Percentiles rank a stretch among this genome's conserved stretches.
Conservation (phyloP, 2,329 filamentous ascomycete genomes). For the Venturia pyrina region DNA sequence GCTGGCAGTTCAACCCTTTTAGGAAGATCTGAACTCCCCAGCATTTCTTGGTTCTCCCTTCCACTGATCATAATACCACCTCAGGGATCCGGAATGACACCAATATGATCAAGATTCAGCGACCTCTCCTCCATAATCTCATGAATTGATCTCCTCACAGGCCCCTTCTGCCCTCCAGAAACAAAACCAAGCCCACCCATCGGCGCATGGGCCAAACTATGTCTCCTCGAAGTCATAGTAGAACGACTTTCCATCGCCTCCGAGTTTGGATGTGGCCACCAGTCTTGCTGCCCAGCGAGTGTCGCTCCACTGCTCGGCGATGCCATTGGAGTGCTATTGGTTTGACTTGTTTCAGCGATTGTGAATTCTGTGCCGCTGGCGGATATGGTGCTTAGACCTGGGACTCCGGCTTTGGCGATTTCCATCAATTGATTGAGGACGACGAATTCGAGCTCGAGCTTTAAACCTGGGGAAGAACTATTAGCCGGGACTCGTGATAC, state of each 20-base stretch:
- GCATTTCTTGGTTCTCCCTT: not conserved
- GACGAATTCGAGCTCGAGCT: conserved; percentile 17
- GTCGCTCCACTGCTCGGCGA: not conserved
- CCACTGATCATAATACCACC: not conserved
- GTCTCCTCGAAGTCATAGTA: not conserved
- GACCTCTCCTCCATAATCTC: not conserved
- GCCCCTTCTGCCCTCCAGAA: not conserved
- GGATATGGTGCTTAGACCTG: not conserved
- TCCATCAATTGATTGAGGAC: conserved; percentile 17
- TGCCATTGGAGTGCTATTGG: not conserved
- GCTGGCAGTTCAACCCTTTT: not conserved
- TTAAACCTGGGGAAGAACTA: conserved; percentile 9
- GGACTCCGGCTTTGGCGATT: conserved; percentile 6
- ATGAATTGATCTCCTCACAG: not conserved
- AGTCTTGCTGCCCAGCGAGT: not conserved
- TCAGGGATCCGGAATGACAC: conserved; percentile 9
- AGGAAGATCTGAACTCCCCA: not conserved
- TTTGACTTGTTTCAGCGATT: not conserved
- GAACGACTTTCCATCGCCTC: not conserved
- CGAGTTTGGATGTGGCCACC: not conserved
- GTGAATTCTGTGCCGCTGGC: conserved; percentile 6
- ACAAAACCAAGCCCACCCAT: not conserved
- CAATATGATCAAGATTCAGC: conserved; percentile 4
- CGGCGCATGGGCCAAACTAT: not conserved
- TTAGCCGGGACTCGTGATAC: not conserved